Evolutionary conservation across 2,329 filamentous ascomycete species (phyloP).

Genomic region (Zarea fungicola): DNA sequence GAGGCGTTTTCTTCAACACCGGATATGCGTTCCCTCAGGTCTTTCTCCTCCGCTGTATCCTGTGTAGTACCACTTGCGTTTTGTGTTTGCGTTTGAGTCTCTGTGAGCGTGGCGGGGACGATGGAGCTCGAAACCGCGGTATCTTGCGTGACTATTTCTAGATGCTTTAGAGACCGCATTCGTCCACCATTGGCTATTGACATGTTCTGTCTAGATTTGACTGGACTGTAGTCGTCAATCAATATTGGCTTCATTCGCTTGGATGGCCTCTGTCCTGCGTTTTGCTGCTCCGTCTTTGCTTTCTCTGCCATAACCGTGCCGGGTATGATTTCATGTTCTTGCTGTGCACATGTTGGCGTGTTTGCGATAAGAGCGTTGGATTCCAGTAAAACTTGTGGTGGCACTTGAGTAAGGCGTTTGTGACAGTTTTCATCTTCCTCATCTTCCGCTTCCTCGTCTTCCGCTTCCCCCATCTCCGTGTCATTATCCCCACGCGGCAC

Average conservation of each 20-base stretch:
- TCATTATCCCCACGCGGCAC: slow-evolving; percentile 25
- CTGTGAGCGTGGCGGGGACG: slow-evolving; percentile 23
- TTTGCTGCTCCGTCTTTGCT: not conserved
- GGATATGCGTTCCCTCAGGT: not conserved
- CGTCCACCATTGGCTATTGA: slow-evolving; percentile 11
- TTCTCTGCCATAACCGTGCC: slow-evolving; percentile 10
- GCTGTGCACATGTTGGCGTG: slow-evolving; percentile 22
- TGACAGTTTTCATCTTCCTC: not conserved
- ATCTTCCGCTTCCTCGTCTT: not conserved
- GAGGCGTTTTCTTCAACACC: not conserved
- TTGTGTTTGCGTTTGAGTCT: slow-evolving; percentile 17
- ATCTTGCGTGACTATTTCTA: slow-evolving; percentile 21
- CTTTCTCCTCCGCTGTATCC: not conserved
- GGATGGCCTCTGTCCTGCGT: not conserved
- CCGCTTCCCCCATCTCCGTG: too few relatives aligned
- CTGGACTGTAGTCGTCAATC: slow-evolving; percentile 19
- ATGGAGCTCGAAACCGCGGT: slow-evolving; percentile 25
- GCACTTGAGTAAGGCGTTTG: not conserved
- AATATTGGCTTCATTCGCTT: slow-evolving; percentile 23
- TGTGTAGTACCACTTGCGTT: too few relatives aligned
- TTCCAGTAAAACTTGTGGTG: not conserved
- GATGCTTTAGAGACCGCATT: slow-evolving; percentile 22
- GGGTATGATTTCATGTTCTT: slow-evolving; percentile 14
- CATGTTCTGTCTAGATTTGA: not conserved
- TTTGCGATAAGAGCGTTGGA: too few relatives aligned